phyloP scores from a whole-genome alignment of 768 basidiomycete species.

The Pholiota conissans region DNA sequence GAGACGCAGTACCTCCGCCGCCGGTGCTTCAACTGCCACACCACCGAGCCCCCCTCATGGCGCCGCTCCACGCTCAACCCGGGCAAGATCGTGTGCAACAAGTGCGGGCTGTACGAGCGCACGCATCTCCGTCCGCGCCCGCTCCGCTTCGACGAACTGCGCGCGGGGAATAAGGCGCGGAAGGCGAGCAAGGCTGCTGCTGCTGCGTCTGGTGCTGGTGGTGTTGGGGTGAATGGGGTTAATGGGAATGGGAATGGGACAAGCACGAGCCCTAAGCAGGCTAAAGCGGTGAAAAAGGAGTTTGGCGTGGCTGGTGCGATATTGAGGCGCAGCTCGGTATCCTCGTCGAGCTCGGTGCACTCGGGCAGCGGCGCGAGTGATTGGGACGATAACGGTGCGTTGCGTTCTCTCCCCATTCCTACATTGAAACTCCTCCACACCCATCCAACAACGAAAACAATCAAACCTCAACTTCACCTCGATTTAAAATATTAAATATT shows the following conservation, averaged over 20 bases:
- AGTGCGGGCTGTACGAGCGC: slow-evolving; percentile 89
- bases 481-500: too few relatives aligned
- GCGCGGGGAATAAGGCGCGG: slow-evolving; percentile 82
- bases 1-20: slow-evolving; percentile 90
- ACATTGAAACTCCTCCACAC: background rate
- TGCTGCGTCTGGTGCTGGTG: slow-evolving; percentile 8
- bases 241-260: too few relatives aligned
- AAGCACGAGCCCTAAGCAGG: slow-evolving; percentile 36
- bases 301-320: slow-evolving; percentile 35
- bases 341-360: slow-evolving; percentile 54
- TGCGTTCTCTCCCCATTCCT: background rate
- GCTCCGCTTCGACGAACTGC: slow-evolving; percentile 83
- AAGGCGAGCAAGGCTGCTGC: slow-evolving; percentile 43
- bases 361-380: slow-evolving; percentile 66
- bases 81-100: slow-evolving; percentile 93
- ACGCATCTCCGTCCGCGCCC: slow-evolving; percentile 84
- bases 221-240: background rate
- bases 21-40: slow-evolving; percentile 89
- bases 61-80: slow-evolving; percentile 85
- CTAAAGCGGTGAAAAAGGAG: slow-evolving; percentile 63
- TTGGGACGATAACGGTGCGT: slow-evolving; percentile 81
- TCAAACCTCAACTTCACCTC: too few relatives aligned
- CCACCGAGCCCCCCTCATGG: slow-evolving; percentile 89
- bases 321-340: slow-evolving; percentile 58
- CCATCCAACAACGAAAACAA: too few relatives aligned